phyloP scores from a whole-genome alignment of 2,329 filamentous ascomycete species.

The Colletotrichum sansevieriae region DNA sequence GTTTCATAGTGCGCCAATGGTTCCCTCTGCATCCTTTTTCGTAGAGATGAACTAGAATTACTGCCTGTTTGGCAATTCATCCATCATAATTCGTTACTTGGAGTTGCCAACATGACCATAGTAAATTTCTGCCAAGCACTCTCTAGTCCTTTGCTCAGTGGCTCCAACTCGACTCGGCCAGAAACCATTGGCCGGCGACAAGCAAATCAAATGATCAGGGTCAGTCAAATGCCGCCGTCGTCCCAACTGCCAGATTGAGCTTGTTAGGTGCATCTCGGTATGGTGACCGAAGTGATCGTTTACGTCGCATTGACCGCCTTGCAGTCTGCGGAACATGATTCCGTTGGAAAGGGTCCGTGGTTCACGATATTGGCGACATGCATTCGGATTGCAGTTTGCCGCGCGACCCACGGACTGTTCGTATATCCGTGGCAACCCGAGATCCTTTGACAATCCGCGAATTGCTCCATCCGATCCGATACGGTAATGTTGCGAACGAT shows the following conservation, averaged over 20 bases:
- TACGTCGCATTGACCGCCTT: slow-evolving; percentile 26
- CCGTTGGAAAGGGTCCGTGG: slow-evolving; percentile 9
- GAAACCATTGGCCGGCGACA: slow-evolving; percentile 4
- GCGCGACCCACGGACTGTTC: slow-evolving; percentile 26
- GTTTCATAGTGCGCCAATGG: too few species aligned
- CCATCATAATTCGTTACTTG: background rate
- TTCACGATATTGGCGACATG: slow-evolving; percentile 29
- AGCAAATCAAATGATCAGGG: slow-evolving; percentile 33
- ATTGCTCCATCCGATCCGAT: slow-evolving; percentile 29
- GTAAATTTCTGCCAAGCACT: slow-evolving; percentile 7
- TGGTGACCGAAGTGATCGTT: background rate
- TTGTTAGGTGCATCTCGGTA: slow-evolving; percentile 2
- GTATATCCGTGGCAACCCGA: slow-evolving; percentile 35
- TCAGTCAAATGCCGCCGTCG: slow-evolving; percentile 11
- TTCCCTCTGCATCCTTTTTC: too few species aligned
- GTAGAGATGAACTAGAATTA: background rate
- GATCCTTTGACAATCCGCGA: slow-evolving; percentile 32
- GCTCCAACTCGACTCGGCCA: background rate
- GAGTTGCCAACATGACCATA: slow-evolving; percentile 17
- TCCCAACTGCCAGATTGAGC: background rate
- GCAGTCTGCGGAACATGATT: background rate
- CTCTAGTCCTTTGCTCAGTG: slow-evolving; percentile 1
- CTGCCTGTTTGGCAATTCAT: slow-evolving; percentile 2
- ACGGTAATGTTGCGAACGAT: slow-evolving; percentile 34
- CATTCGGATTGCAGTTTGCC: slow-evolving; percentile 22